phyloP scores from a whole-genome alignment of 768 basidiomycete genomes.

The Leccinum olivaceopallidum region DNA sequence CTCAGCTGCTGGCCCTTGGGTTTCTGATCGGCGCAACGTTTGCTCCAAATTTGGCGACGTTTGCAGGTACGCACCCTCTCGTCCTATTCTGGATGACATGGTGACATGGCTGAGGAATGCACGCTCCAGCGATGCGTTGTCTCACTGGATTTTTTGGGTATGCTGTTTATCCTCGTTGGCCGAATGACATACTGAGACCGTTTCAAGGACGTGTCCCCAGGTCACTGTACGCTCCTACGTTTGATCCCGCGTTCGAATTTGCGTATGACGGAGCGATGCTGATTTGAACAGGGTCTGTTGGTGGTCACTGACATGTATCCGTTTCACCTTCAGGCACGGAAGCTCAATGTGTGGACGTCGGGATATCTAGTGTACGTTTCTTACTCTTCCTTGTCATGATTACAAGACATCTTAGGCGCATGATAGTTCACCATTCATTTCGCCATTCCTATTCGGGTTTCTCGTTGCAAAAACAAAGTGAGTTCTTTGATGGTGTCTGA shows the following conservation, averaged over 20 bases:
- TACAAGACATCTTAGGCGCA: conserved; percentile 24
- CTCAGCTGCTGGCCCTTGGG: conserved; percentile 41
- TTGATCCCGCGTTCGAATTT: background rate
- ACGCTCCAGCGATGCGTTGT: conserved; percentile 32
- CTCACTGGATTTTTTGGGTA: conserved; percentile 35
- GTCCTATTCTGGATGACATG: background rate
- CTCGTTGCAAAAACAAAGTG: conserved; percentile 29
- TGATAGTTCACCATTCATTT: conserved; percentile 32
- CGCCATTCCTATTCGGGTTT: conserved; percentile 33
- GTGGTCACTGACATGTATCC: conserved; percentile 52
- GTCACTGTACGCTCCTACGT: conserved; percentile 38
- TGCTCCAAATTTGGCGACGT: conserved; percentile 47
- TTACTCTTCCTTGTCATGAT: conserved; percentile 24
- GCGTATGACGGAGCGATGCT: background rate
- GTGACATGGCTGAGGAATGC: background rate
- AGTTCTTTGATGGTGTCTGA: too few species aligned
- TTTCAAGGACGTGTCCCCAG: conserved; percentile 49
- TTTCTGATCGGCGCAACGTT: conserved; percentile 54
- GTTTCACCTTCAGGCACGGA: conserved; percentile 54
- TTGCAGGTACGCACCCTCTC: conserved; percentile 38
- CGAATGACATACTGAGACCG: background rate
- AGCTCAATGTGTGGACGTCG: conserved; percentile 54
- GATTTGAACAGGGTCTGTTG: conserved; percentile 38
- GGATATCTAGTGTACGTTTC: conserved; percentile 54
- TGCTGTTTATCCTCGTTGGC: background rate